A percentile compares a stretch with the other conserved stretches of the same genome.
Evolutionary conservation across 2,329 filamentous ascomycete genomes (phyloP).

Genomic region (Lasiodiplodia sp.): DNA sequence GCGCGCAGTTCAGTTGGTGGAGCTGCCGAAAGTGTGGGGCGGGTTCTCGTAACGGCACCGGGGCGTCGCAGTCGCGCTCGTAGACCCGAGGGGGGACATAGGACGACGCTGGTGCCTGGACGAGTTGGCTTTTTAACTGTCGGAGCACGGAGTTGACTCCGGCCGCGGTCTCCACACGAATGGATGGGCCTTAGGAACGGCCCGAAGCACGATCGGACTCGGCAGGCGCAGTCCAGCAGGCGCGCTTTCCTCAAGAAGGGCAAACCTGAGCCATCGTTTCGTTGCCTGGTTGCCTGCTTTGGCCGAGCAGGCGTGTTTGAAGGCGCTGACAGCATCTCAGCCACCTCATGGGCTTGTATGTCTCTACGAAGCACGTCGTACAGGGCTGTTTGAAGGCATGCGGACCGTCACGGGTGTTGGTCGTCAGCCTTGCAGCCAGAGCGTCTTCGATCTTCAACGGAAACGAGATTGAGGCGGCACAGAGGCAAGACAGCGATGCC

Average conservation of each 20-base stretch:
- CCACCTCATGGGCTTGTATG: not conserved
- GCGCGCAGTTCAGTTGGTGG: not conserved
- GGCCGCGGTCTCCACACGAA: not conserved
- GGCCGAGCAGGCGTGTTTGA: not conserved
- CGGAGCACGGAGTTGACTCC: not conserved
- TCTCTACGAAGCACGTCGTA: not conserved
- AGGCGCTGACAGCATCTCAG: not conserved
- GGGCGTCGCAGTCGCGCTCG: not conserved
- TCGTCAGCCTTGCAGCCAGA: not conserved
- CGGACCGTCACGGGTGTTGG: not conserved
- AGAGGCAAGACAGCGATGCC: not conserved
- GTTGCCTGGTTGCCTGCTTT: conserved; percentile 16
- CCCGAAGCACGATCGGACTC: not conserved
- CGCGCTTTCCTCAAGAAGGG: not conserved
- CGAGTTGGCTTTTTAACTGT: not conserved
- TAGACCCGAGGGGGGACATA: not conserved
- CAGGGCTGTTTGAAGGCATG: not conserved
- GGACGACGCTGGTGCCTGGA: not conserved
- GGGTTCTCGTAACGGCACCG: not conserved
- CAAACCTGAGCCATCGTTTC: not conserved
- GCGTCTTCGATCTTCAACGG: not conserved
- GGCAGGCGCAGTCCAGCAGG: not conserved
- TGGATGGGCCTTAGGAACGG: conserved; percentile 5
- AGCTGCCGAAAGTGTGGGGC: not conserved
- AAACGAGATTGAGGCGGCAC: not conserved